These are phyloP conservation scores for Globisporangium parvum DNA, from an alignment of 352 stramenopile genomes.

Conservation along the genomic window DNA sequence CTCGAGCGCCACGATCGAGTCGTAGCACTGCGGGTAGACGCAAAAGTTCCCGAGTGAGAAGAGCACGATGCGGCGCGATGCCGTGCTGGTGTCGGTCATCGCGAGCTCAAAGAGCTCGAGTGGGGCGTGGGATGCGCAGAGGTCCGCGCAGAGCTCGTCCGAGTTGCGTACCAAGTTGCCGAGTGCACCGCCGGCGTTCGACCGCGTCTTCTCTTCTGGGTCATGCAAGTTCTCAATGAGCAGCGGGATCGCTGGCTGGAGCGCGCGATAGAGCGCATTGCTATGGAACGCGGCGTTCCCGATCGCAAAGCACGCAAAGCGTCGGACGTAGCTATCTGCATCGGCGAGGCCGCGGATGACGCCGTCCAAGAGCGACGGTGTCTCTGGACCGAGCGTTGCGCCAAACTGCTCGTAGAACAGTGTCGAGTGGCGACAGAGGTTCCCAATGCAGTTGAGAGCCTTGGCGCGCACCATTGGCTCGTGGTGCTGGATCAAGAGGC, in stretches of 20 bases:
- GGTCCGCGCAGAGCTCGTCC: conserved; percentile 52
- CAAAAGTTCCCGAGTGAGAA: conserved; percentile 91
- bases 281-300: conserved; percentile 92
- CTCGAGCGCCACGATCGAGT: conserved; percentile 36
- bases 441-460: conserved; percentile 89
- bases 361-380: conserved; percentile 40
- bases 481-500: conserved; percentile 44
- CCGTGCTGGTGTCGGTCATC: conserved; percentile 47
- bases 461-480: conserved; percentile 84
- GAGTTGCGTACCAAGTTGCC: conserved; percentile 92
- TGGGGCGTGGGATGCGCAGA: conserved; percentile 60
- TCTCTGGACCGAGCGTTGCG: conserved; percentile 6
- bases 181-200: conserved; percentile 88
- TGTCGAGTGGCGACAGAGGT: conserved; percentile 89
- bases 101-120: conserved; percentile 67
- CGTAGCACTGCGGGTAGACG: conserved; percentile 62
- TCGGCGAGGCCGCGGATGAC: conserved; percentile 61
- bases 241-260: conserved; percentile 58
- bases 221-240: conserved; percentile 68
- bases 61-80: conserved; percentile 79
- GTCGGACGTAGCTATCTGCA: conserved; percentile 74
- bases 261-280: conserved; percentile 57
- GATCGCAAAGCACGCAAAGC: conserved; percentile 93
- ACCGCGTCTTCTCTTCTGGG: conserved; percentile 87
- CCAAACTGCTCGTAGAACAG: conserved; percentile 80